These are phyloP conservation scores for Puccinia novopanici DNA, from an alignment of 1,284 basidiomycete genomes.

Conservation along the genomic window DNA sequence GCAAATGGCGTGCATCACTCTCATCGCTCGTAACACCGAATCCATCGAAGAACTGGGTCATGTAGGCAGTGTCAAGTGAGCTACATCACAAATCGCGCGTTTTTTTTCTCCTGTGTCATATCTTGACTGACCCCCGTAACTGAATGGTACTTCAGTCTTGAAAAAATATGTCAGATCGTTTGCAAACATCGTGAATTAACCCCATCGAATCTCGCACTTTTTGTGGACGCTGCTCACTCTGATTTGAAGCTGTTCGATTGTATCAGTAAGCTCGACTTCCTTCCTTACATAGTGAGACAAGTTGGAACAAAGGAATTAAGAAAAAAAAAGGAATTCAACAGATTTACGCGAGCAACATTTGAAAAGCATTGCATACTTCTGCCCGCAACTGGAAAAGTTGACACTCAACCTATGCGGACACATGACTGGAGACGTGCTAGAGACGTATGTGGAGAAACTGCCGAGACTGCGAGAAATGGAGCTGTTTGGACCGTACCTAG, in stretches of 20 bases:
- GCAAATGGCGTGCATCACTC: slow-evolving; percentile 37
- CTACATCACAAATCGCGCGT: slow-evolving; percentile 5
- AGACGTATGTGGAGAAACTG: slow-evolving; percentile 69
- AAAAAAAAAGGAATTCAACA: slow-evolving; percentile 57
- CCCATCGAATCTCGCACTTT: slow-evolving; percentile 74
- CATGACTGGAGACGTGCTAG: slow-evolving; percentile 71
- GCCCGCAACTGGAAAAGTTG: slow-evolving; percentile 74
- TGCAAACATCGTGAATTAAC: slow-evolving; percentile 82
- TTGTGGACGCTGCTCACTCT: slow-evolving; percentile 74
- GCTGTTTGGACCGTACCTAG: slow-evolving; percentile 85
- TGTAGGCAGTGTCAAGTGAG: slow-evolving; percentile 52
- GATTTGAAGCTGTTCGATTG: slow-evolving; percentile 82
- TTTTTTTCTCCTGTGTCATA: background rate
- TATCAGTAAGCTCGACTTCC: slow-evolving; percentile 68
- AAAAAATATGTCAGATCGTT: slow-evolving; percentile 73
- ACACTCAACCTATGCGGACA: slow-evolving; percentile 85
- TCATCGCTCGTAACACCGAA: slow-evolving; percentile 26
- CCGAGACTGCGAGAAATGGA: slow-evolving; percentile 71
- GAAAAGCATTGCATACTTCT: slow-evolving; percentile 71
- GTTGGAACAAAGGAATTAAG: no score
- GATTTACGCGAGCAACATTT: slow-evolving; percentile 72
- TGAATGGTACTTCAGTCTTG: slow-evolving; percentile 7
- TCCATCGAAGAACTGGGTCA: slow-evolving; percentile 47
- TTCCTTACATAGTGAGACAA: background rate
- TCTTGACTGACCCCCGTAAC: background rate